A percentile compares a stretch with the other conserved stretches of the same genome.
Evolutionary conservation across 1,139 yeast species (phyloP).

Genomic region (Torulaspora globosa): DNA sequence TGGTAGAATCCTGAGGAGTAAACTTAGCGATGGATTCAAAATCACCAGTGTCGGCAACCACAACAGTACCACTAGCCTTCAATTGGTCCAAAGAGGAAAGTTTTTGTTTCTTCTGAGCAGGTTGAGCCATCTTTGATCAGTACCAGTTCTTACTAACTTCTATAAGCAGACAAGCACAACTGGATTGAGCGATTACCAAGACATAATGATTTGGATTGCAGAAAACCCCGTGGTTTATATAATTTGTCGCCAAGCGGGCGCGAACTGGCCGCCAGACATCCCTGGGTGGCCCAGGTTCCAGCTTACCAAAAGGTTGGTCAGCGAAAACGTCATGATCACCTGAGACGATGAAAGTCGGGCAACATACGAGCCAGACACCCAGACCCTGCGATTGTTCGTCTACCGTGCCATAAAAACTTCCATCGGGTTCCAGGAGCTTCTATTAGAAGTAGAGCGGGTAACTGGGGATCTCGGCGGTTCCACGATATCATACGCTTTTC

Average conservation of each 20-base stretch:
- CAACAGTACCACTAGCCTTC: slow-evolving; percentile 91
- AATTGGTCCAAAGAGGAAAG: slow-evolving; percentile 80
- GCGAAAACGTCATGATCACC: neutral
- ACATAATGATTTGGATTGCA: too few species aligned
- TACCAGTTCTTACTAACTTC: too few species aligned
- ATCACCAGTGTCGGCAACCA: slow-evolving; percentile 98
- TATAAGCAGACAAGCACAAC: too few species aligned
- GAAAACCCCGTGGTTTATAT: neutral
- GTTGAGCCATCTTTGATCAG: slow-evolving; percentile 30
- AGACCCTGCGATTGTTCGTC: too few species aligned
- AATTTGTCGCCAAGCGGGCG: neutral
- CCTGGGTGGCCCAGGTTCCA: neutral
- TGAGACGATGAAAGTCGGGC: neutral
- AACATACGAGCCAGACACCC: neutral
- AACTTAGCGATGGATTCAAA: slow-evolving; percentile 95
- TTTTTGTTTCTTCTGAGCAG: slow-evolving; percentile 42
- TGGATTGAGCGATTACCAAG: too few species aligned
- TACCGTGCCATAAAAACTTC: too few species aligned
- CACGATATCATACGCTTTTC: too few species aligned
- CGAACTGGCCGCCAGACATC: neutral
- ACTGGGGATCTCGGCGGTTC: too few species aligned
- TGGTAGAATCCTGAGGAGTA: slow-evolving; percentile 98
- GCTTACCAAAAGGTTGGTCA: neutral
- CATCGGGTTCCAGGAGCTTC: too few species aligned
- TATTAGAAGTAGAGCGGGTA: neutral